Evolutionary conservation across 2,329 filamentous ascomycete species (phyloP), one percentile per base, ranked within the genome.

Genomic region (Pestalotiopsis fici): DNA sequence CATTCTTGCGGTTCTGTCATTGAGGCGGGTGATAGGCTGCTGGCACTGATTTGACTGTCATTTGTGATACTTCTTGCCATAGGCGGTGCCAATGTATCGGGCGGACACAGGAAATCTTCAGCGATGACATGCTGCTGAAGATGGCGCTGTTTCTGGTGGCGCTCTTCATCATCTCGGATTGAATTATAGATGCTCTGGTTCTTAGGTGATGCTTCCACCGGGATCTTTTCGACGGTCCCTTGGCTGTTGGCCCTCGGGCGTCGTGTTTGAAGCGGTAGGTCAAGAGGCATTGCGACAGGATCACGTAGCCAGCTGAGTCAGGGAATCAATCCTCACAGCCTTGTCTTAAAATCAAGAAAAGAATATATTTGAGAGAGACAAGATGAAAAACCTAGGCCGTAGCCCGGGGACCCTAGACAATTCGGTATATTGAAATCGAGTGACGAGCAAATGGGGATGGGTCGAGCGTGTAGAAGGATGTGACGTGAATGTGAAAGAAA

Each of bases 151-250:
- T 71, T 66, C n/a, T 65, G 64, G 31, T 50, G 50, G 37, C 68
- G 72, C 37, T 74, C 72, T 64, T 70, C 70, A 18, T 74, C 71
- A 28, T 69, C 74, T 12, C 75, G 71, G 13, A 70, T 73, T 37
- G 71, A 68, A 57, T 78, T 76, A 60, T 77, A 78, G 35, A 73
- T 71, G 4, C 25, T 64, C 64, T 77, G 76, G 23, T 68, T 70
- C 21, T 77, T 70, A 2, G 39, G 61, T 3, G 71, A 75, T 7
- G 75, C 70, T 11, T 74, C 72, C 35, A 78, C 72, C 21, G 74
- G 61, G 28, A 74, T 72, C 50, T 57, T 70, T 13, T 50, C 28
- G 21, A 23, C 23, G 9, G 9, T 50, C 65, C 62, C 70, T 25
- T 69, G 71, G 39, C 65, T 25, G 47, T 59, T 65, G 31, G 54